Conservation (phyloP, 441 rosid species). For the Macaranga tanarius region DNA sequence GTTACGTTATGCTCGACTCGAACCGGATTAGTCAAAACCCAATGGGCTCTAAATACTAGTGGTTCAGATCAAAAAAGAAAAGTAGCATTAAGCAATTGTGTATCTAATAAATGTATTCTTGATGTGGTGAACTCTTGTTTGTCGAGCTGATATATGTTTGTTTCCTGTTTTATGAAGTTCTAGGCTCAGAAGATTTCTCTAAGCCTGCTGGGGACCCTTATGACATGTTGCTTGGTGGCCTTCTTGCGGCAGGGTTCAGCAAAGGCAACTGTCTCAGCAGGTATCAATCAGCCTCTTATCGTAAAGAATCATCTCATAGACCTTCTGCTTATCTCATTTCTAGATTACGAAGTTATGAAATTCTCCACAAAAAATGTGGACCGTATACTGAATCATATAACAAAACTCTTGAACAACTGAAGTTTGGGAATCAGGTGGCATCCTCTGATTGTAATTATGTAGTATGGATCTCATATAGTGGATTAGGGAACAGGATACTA, state of each 20-base stretch:
- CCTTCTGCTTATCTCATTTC: constrained; percentile 58
- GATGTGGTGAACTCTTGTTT: background rate
- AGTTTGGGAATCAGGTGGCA: constrained; percentile 30
- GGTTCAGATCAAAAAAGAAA: no score
- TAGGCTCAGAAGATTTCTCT: background rate
- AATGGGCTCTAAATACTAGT: no score
- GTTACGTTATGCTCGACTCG: no score
- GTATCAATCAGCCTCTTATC: constrained; percentile 37
- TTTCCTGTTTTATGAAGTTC: background rate
- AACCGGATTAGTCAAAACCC: no score
- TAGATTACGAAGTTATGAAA: constrained; percentile 55
- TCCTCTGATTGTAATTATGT: constrained; percentile 55
- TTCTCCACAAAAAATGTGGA: constrained; percentile 55
- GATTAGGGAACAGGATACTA: constrained; percentile 75
- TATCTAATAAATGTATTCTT: no score
- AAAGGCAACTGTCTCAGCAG: constrained; percentile 17
- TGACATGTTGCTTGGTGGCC: background rate
- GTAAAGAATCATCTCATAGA: constrained; percentile 41
- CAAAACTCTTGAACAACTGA: constrained; percentile 38
- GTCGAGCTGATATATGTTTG: background rate
- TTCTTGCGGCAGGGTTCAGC: background rate
- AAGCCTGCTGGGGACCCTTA: background rate
- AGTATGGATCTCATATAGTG: constrained; percentile 73
- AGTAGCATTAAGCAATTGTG: no score
- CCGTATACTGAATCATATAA: constrained; percentile 50